Base-by-base conservation (phyloP, 768 basidiomycete species). In the Leccinum longicurvipes region DNA sequence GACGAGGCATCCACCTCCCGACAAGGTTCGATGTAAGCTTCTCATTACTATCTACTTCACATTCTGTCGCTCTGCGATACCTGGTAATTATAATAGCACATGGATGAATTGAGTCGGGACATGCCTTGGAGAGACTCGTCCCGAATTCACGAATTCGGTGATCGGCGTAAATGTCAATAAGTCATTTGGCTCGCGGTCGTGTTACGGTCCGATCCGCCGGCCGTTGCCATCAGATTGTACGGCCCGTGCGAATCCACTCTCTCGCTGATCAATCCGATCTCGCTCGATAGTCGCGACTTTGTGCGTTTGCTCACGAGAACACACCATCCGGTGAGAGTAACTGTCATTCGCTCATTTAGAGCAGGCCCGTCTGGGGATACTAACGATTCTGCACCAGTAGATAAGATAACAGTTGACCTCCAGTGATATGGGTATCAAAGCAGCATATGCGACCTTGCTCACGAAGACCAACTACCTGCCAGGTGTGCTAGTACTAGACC, bases 381-480 rank as follows among this genome's bases (percentile, higher is more conserved):
- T 19, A 17, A 47, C 11, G 3, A 47, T 19, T 42, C 25, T 19
- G 15, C 25, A 7, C 19, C 19, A 4, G 28, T 31, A 15, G 31
- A 29, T 19, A 34, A n/a, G n/a, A n/a, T n/a, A n/a, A n/a, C n/a
- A n/a, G 7, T 42, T 36, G 14, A 42, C 58, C 45, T 29, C 41
- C 32, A 23, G 50, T 11, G 34, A 62, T 10, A 77, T 77, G 78
- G 61, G 54, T 29, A 57, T 59, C 53, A 77, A 74, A 41, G 77
- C 73, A 51, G 90, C 86, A 14, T 97, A 84, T 76, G 85, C 81
- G 28, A 92, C 91, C 15, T 76, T 96, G 54, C 76, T 95, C 63
- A 93, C 93, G 39, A 84, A 82, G 59, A 69, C 73, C 15, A 71
- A 68, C 46, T 87, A 87, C 66, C 72, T 87, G 25, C 72, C 79